Conservation (phyloP, 352 stramenopile species). For the Globisporangium camurandrum region DNA sequence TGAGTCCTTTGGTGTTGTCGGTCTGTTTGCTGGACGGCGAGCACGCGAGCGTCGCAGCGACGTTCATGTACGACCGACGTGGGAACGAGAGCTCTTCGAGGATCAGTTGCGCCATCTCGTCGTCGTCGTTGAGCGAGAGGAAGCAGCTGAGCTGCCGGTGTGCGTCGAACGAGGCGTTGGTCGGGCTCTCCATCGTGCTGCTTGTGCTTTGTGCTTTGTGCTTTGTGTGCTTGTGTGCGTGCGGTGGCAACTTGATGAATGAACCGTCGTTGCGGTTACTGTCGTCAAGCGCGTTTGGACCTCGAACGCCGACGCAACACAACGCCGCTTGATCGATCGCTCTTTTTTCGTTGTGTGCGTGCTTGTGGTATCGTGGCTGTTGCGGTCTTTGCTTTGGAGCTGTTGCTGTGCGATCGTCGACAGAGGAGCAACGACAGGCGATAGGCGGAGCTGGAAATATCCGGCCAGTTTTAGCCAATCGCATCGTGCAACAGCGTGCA, state of each 20-base stretch:
- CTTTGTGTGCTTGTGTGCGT: neutral
- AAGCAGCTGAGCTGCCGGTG: slow-evolving; percentile 72
- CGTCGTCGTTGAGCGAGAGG: slow-evolving; percentile 53
- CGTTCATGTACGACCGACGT: slow-evolving; percentile 47
- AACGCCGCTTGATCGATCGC: neutral
- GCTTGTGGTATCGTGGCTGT: too few relatives aligned
- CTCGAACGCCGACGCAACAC: too few relatives aligned
- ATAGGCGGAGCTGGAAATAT: neutral
- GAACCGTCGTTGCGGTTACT: neutral
- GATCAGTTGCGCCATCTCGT: slow-evolving; percentile 71
- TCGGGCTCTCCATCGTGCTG: slow-evolving; percentile 31
- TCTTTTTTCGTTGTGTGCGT: too few relatives aligned
- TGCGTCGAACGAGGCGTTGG: slow-evolving; percentile 23
- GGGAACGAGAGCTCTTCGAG: slow-evolving; percentile 62
- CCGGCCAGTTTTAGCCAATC: neutral
- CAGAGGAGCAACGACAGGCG: neutral
- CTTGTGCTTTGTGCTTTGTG: slow-evolving; percentile 3
- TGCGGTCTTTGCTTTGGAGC: too few relatives aligned
- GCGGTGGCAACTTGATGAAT: neutral
- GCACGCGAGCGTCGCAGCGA: slow-evolving; percentile 52
- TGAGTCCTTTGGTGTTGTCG: slow-evolving; percentile 46
- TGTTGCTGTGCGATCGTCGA: neutral
- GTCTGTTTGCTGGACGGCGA: slow-evolving; percentile 47
- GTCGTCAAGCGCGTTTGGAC: neutral
- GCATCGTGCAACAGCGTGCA: neutral